Conservation (phyloP, 352 stramenopile genomes). For the Phytophthora nicotianae region DNA sequence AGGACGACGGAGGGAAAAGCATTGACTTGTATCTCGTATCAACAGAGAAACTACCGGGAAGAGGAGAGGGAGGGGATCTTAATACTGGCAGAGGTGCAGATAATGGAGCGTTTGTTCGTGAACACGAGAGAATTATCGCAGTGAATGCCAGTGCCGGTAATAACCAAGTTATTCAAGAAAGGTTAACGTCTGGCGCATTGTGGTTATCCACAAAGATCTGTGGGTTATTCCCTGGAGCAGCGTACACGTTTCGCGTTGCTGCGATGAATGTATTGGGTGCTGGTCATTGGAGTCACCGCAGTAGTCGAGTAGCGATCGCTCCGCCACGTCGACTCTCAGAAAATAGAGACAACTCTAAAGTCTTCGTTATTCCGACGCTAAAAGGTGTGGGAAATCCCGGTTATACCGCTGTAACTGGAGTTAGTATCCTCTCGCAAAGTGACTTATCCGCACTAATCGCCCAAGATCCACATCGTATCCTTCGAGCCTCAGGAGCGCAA, state of each 20-base stretch:
- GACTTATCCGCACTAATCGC: slow-evolving; percentile 29
- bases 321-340: slow-evolving; percentile 6
- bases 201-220: slow-evolving; percentile 52
- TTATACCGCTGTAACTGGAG: slow-evolving; percentile 38
- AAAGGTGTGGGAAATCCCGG: slow-evolving; percentile 54
- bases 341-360: slow-evolving; percentile 6
- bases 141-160: slow-evolving; percentile 21
- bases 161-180: slow-evolving; percentile 18
- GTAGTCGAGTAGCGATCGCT: slow-evolving; percentile 30
- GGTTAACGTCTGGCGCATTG: slow-evolving; percentile 17
- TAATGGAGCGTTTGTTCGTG: slow-evolving; percentile 20
- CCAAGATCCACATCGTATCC: slow-evolving; percentile 30
- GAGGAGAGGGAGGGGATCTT: slow-evolving; percentile 20
- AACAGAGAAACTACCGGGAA: slow-evolving; percentile 26
- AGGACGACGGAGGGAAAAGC: slow-evolving; percentile 57
- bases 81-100: slow-evolving; percentile 29
- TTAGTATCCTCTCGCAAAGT: slow-evolving; percentile 35
- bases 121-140: slow-evolving; percentile 38
- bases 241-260: slow-evolving; percentile 64
- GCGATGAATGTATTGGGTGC: slow-evolving; percentile 68
- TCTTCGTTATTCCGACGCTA: slow-evolving; percentile 39
- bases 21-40: slow-evolving; percentile 52
- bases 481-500: slow-evolving; percentile 27
- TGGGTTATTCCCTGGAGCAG: slow-evolving; percentile 45
- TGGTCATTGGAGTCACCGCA: slow-evolving; percentile 56